phyloP scores from a whole-genome alignment of 192 early-diverging fungal species.

The Dissophora ornata region DNA sequence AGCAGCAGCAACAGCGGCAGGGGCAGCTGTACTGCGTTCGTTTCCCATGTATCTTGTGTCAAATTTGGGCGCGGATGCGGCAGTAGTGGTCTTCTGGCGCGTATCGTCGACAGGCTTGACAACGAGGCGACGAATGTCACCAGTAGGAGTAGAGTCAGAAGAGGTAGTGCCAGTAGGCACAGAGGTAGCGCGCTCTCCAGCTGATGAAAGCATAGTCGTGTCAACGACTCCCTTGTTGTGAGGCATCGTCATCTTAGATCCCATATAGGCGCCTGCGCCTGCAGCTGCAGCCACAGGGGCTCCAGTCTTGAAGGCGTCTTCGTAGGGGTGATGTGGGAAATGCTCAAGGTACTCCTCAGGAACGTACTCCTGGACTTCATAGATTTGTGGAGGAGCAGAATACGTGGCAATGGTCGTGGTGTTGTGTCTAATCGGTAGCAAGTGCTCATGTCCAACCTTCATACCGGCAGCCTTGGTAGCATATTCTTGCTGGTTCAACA shows the following conservation, averaged over 20 bases:
- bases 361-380: background rate
- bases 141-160: too few relatives aligned
- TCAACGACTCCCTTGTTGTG: too few relatives aligned
- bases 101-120: too few relatives aligned
- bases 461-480: background rate
- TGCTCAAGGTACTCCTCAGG: background rate
- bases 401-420: constrained; percentile 4
- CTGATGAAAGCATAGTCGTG: too few relatives aligned
- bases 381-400: constrained; percentile 6
- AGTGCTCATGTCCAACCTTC: background rate
- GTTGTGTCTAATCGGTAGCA: constrained; percentile 2
- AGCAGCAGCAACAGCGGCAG: background rate
- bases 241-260: too few relatives aligned
- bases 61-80: too few relatives aligned
- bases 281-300: background rate
- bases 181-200: too few relatives aligned
- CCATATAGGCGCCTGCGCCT: background rate
- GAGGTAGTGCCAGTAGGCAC: too few relatives aligned
- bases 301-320: background rate
- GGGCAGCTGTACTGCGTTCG: background rate
- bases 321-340: background rate
- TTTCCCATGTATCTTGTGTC: too few relatives aligned
- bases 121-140: too few relatives aligned
- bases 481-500: constrained; percentile 21
- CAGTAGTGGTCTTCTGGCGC: too few relatives aligned